Conservation (phyloP, 257 asterid species). For the Thymus quinquecostatus region DNA sequence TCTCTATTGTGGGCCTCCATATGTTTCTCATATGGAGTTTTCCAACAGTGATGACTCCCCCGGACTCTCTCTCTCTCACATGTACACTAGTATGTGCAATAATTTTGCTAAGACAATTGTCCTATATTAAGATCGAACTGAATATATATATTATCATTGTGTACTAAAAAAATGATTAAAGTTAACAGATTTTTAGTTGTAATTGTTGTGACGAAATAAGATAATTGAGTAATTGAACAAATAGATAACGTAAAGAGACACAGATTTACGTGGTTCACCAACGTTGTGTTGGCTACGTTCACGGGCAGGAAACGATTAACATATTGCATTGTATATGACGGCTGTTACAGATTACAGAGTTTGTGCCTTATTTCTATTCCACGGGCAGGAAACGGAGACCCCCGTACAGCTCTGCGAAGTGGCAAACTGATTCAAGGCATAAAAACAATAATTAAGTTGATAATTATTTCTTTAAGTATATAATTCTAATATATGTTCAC, state of each 20-base stretch:
- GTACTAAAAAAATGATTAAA: not conserved
- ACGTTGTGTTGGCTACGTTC: too few relatives aligned
- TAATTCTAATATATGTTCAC: slow-evolving; percentile 10
- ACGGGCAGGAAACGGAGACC: too few relatives aligned
- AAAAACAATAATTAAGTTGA: not conserved
- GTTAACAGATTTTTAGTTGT: not conserved
- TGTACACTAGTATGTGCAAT: not conserved
- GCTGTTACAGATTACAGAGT: too few relatives aligned
- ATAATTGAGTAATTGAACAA: too few relatives aligned
- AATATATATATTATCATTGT: not conserved
- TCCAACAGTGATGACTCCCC: not conserved
- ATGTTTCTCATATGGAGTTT: slow-evolving; percentile 11
- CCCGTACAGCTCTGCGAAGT: too few relatives aligned
- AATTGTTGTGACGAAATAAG: too few relatives aligned
- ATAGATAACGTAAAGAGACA: too few relatives aligned
- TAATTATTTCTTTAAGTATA: not conserved
- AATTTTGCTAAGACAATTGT: not conserved
- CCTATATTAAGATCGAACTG: not conserved
- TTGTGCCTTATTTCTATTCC: too few relatives aligned
- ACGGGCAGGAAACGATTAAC: too few relatives aligned
- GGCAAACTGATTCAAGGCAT: too few relatives aligned
- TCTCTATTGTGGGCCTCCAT: not conserved
- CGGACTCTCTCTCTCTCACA: not conserved
- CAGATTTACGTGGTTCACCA: too few relatives aligned
- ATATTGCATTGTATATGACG: too few relatives aligned